Base-by-base conservation (phyloP, 768 basidiomycete species). In the Boletus fagicola region DNA sequence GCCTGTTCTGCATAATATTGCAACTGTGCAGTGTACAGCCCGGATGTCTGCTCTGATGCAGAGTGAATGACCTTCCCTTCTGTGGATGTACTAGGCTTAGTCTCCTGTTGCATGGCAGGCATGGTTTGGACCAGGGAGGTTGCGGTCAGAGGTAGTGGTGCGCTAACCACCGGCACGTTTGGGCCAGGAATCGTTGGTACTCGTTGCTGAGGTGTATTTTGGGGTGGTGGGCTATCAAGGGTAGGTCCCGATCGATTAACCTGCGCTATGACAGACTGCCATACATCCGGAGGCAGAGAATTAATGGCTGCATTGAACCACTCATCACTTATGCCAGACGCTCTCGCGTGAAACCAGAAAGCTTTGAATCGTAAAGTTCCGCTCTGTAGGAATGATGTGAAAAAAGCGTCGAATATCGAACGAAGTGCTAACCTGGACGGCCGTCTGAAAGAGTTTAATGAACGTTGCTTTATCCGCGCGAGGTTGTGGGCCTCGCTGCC, bases 1-100 rank as follows among this genome's bases (percentile, higher is more conserved):
- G 61, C 59, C 6, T 60, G 68, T 26, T 56, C 55, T 31, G 68
- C 59, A 49, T 69, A 68, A 46, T 60, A 68, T 49, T 60, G 66
- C 24, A 62, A 12, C 28, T 68, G 60, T 48, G 51, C 49, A 49
- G 54, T 22, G 20, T 70, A 64, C 8, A 30, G 15, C 24, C 20
- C 43, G 22, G 45, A 42, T 16, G 10, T 20, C 43, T 51, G 60
- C 45, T 10, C 43, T 36, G 57, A 33, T 16, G 51, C 33, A 24
- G 47, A 31, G n/a, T 40, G 35, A 8, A 36, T 24, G n/a, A 15
- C 18, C 12, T 11, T 50, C 26, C 20, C 50, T 24, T 61, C 45
- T 10, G 38, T 18, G 24, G 33, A n/a, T 44, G 24, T 4, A 44
- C 48, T 26, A 22, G 53, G 30, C 42, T 43, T 48, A 13, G 22